Base-by-base conservation (phyloP, 768 basidiomycete species). In the Jaapia argillacea region DNA sequence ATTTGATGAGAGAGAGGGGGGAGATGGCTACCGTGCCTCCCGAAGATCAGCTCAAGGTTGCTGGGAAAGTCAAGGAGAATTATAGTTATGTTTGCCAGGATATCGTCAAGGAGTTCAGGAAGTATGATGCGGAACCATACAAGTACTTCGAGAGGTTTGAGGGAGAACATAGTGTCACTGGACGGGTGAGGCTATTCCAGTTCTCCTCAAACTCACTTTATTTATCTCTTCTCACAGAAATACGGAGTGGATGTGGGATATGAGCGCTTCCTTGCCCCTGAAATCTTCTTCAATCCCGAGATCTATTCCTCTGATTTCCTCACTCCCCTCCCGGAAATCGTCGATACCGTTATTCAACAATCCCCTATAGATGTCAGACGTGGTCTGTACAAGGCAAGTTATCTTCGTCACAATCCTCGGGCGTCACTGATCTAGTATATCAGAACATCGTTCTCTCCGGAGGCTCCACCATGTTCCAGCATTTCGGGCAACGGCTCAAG, bases 211-310 rank as follows among this genome's bases (percentile, higher is more conserved):
- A n/a, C 10, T 45, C 5, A 4, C 40, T n/a, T 33, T n/a, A 37
- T 48, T 48, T 26, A 52, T 36, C 33, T 6, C 16, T 31, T 5
- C 24, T 20, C 22, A 45, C 57, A 93, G 92, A 88, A 91, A 85
- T 97, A 99, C 67, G 63, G 73, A 16, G 69, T 98, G 39, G 94
- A 99, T 55, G 80, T 99, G 45, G 96, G 96, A 16, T 98, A 97
- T 64, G 96, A 98, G 62, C 90, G 96, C 21, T 99, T 99, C 77
- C 80, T 98, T 42, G 96, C 94, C 4, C 93, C 96, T 4, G 96
- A 98, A 63, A 96, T 98, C 55, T 98, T 98, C 70, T 98, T 97
- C 76, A 98, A 98, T 67, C 96, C 96, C 12, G 94, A 99, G 63
- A 97, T 99, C 52, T 87, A 86, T 62, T 96, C 92, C 0, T 93